Conservation (phyloP, 805 yeast genomes). For the Sugiyamaella chiloensis region DNA sequence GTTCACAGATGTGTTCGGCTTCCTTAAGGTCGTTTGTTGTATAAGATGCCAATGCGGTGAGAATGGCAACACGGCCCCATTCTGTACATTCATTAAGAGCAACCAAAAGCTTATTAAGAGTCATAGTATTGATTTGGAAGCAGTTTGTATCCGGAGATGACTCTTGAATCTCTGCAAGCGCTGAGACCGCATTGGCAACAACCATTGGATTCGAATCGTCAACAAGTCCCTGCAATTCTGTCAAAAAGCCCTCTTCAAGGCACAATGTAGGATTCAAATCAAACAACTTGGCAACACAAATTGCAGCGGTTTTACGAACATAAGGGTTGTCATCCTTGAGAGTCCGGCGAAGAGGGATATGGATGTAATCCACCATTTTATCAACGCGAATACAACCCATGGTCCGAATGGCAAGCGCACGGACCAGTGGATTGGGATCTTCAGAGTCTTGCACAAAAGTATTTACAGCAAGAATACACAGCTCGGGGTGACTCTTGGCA, state of each 20-base stretch:
- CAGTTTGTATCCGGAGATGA: conserved; percentile 54
- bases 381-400: conserved; percentile 98
- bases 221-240: conserved; percentile 59
- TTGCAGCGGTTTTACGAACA: conserved; percentile 95
- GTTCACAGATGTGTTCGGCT: conserved; percentile 80
- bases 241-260: conserved; percentile 81
- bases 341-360: conserved; percentile 81
- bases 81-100: conserved; percentile 97
- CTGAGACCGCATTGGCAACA: conserved; percentile 87
- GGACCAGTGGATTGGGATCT: conserved; percentile 92
- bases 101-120: conserved; percentile 57
- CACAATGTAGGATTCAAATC: conserved; percentile 80
- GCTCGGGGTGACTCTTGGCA: conserved; percentile 94
- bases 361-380: conserved; percentile 92
- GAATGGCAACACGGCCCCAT: conserved; percentile 94
- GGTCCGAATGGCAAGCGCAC: conserved; percentile 95
- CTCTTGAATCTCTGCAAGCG: conserved; percentile 78
- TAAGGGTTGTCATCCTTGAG: conserved; percentile 92
- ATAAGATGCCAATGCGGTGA: conserved; percentile 77
- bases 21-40: conserved; percentile 54
- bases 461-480: conserved; percentile 92
- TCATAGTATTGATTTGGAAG: conserved; percentile 39
- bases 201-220: conserved; percentile 96
- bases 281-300: conserved; percentile 92
- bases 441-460: conserved; percentile 94